Conservation (phyloP, 2,329 filamentous ascomycete species). For the Venturia nashicola region DNA sequence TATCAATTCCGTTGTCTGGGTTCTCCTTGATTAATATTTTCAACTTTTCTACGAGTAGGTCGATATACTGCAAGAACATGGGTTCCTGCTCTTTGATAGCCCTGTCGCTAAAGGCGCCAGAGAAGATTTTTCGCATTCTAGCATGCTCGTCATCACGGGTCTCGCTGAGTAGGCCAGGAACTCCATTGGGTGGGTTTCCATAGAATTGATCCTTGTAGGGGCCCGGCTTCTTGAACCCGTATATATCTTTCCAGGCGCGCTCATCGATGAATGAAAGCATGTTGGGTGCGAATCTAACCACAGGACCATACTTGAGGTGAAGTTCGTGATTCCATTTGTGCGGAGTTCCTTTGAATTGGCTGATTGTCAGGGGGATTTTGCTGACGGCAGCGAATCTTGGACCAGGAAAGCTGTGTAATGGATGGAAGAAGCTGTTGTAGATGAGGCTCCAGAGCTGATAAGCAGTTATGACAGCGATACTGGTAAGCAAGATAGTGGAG, state of each 20-base stretch:
- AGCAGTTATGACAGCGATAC: background rate
- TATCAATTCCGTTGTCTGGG: slow-evolving; percentile 13
- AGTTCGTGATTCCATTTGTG: slow-evolving; percentile 5
- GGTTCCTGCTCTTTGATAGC: slow-evolving; percentile 11
- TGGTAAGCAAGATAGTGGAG: background rate
- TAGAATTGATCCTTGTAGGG: slow-evolving; percentile 1
- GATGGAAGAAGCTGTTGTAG: slow-evolving; percentile 12
- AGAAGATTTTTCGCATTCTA: slow-evolving; percentile 7
- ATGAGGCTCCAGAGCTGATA: background rate
- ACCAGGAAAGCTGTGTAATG: slow-evolving; percentile 8
- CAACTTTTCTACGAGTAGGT: background rate
- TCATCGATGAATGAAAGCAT: slow-evolving; percentile 14
- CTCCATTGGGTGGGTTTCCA: background rate
- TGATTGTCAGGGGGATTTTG: background rate
- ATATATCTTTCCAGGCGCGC: slow-evolving; percentile 17
- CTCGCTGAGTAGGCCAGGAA: background rate
- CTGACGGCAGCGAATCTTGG: slow-evolving; percentile 1
- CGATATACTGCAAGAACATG: slow-evolving; percentile 10
- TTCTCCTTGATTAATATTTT: background rate
- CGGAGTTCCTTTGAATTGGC: background rate
- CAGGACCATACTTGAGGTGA: slow-evolving; percentile 14
- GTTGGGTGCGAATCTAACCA: slow-evolving; percentile 16
- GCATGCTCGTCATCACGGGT: slow-evolving; percentile 7
- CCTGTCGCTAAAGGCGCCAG: slow-evolving; percentile 7
- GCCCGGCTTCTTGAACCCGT: slow-evolving; percentile 12